Evolutionary conservation across 2,329 filamentous ascomycete species (phyloP).

Genomic region (Colletotrichum orbiculare): DNA sequence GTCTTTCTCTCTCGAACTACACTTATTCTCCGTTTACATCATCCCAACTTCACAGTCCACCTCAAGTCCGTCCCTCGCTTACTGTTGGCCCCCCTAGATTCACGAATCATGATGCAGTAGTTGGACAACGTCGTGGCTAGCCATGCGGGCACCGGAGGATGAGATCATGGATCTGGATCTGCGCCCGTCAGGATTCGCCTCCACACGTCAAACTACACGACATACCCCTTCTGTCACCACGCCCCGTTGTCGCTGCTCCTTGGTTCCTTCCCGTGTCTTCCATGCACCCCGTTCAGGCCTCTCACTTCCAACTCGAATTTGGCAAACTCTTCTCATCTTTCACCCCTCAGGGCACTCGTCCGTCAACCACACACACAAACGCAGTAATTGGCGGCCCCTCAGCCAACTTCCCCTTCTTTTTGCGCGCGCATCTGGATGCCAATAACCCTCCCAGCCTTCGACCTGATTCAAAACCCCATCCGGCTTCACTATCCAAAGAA

Average conservation of each 20-base stretch:
- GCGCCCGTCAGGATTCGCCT: constrained; percentile 2
- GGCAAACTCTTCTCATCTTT: no score
- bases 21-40: constrained; percentile 2
- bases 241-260: background rate
- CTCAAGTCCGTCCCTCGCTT: background rate
- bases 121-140: constrained; percentile 27
- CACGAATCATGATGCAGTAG: constrained; percentile 28
- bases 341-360: background rate
- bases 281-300: no score
- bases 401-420: background rate
- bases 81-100: constrained; percentile 6
- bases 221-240: background rate
- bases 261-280: background rate
- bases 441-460: no score
- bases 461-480: no score
- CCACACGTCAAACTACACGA: background rate
- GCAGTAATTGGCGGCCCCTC: background rate
- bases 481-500: no score
- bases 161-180: constrained; percentile 28
- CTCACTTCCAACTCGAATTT: no score
- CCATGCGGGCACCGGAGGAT: constrained; percentile 12
- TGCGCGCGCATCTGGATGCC: constrained; percentile 3
- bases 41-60: constrained; percentile 2
- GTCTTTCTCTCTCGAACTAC: no score
- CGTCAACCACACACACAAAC: background rate